Evolutionary conservation across 768 basidiomycete species (phyloP).

Genomic region (Collybiopsis confluens): DNA sequence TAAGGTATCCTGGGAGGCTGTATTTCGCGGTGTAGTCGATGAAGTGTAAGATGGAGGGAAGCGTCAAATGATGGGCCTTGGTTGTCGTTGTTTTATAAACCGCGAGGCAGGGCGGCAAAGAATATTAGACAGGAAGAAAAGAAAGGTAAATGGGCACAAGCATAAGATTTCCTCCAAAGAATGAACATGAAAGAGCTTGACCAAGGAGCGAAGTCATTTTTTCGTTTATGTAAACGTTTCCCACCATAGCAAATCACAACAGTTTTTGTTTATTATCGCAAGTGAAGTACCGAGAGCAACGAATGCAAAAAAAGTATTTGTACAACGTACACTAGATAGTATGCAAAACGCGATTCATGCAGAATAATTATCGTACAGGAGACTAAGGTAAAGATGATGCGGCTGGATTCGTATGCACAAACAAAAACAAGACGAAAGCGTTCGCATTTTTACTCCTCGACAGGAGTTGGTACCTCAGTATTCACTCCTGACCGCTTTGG

Average conservation of each 20-base stretch:
- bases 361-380: conserved; percentile 4
- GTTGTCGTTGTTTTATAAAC: background rate
- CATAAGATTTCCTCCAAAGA: conserved; percentile 1
- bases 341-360: conserved; percentile 2
- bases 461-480: conserved; percentile 2
- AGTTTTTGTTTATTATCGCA: no score
- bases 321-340: background rate
- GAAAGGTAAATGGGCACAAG: background rate
- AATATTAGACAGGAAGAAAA: background rate
- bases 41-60: background rate
- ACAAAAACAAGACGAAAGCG: no score
- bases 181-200: conserved; percentile 1
- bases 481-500: background rate
- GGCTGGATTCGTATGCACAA: no score
- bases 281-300: no score
- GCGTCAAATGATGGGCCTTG: no score
- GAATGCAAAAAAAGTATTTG: background rate
- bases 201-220: background rate
- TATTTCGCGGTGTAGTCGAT: background rate
- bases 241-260: no score
- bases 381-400: background rate
- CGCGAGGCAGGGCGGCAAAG: no score
- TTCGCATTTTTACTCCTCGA: background rate
- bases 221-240: background rate
- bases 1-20: background rate